Conservation (phyloP, 2,329 filamentous ascomycete genomes). For the Fusarium falciforme region DNA sequence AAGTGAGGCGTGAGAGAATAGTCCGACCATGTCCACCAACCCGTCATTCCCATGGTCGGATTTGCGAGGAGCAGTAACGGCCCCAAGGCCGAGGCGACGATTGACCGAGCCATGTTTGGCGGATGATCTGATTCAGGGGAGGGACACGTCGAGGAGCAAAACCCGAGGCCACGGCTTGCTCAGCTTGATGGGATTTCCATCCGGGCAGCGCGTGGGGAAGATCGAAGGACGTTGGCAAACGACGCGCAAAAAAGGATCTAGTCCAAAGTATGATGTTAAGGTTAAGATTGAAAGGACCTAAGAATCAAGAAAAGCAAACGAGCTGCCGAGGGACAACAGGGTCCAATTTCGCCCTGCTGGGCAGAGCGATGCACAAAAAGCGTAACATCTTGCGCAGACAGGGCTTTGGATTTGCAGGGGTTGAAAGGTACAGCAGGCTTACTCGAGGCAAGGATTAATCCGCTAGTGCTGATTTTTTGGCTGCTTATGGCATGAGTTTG, state of each 20-base stretch:
- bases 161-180: background rate
- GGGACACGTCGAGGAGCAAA: background rate
- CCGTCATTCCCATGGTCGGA: constrained; percentile 21
- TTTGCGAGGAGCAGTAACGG: constrained; percentile 12
- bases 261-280: background rate
- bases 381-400: background rate
- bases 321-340: background rate
- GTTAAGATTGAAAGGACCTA: background rate
- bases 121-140: background rate
- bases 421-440: background rate
- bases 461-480: background rate
- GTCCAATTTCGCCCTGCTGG: background rate
- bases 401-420: background rate
- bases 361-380: background rate
- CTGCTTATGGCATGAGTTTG: background rate
- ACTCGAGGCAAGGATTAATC: background rate
- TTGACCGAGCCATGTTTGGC: constrained; percentile 10
- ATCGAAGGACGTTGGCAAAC: background rate
- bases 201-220: background rate
- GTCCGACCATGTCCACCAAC: constrained; percentile 34
- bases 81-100: constrained; percentile 3
- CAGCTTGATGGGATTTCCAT: background rate
- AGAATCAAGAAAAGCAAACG: background rate
- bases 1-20: constrained; percentile 31
- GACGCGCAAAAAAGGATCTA: background rate